A percentile compares a stretch with the other conserved stretches of the same genome.
Evolutionary conservation across 257 asterid species (phyloP).

Genomic region (Handroanthus guayacan): DNA sequence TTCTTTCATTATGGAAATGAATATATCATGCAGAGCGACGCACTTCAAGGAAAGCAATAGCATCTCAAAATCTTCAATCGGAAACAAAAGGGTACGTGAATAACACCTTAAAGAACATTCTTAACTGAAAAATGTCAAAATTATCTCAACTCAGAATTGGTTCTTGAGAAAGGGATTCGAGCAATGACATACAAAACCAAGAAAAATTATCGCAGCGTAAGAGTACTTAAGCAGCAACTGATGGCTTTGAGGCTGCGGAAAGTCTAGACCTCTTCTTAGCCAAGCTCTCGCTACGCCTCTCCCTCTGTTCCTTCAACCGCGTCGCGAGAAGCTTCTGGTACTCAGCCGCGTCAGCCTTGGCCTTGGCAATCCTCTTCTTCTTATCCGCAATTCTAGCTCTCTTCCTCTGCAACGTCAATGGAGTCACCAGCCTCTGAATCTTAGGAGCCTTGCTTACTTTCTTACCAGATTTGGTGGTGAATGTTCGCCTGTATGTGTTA

Average conservation of each 20-base stretch:
- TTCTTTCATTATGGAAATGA: too few relatives aligned
- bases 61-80: too few relatives aligned
- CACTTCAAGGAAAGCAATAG: too few relatives aligned
- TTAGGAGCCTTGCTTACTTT: constrained; percentile 60
- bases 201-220: neutral
- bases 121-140: too few relatives aligned
- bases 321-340: constrained; percentile 72
- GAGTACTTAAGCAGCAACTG: constrained; percentile 35
- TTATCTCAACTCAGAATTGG: too few relatives aligned
- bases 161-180: neutral
- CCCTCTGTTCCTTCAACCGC: constrained; percentile 78
- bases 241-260: constrained; percentile 46
- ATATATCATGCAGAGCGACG: too few relatives aligned
- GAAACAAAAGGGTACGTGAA: too few relatives aligned
- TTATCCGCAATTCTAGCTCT: constrained; percentile 61
- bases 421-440: constrained; percentile 58
- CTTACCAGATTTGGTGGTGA: constrained; percentile 53
- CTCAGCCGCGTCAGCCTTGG: constrained; percentile 71
- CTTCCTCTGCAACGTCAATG: constrained; percentile 55
- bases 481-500: constrained; percentile 55
- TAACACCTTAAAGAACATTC: too few relatives aligned
- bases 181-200: constrained; percentile 16
- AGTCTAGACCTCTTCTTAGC: constrained; percentile 58
- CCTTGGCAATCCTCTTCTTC: constrained; percentile 77
- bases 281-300: constrained; percentile 68